Evolutionary conservation across 805 yeast species (phyloP).

Genomic region (Saccharomycopsis amapae): DNA sequence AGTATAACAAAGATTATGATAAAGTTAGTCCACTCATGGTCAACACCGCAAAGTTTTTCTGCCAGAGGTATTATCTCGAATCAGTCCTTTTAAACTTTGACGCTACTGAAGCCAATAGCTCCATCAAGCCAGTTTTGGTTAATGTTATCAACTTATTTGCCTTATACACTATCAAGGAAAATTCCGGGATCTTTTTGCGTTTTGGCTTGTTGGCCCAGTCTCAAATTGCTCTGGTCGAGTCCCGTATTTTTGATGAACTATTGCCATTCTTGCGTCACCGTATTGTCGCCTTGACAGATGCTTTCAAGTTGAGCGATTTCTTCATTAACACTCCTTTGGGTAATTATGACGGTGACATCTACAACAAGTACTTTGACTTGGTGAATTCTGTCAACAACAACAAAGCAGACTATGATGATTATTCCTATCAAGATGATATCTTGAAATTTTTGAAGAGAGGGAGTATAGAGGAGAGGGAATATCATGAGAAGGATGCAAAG

Average conservation of each 20-base stretch:
- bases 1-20: slow-evolving; percentile 38
- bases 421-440: slow-evolving; percentile 42
- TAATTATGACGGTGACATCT: slow-evolving; percentile 71
- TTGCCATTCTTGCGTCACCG: slow-evolving; percentile 52
- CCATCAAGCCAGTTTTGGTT: slow-evolving; percentile 43
- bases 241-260: slow-evolving; percentile 37
- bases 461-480: slow-evolving; percentile 30
- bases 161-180: slow-evolving; percentile 57
- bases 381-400: slow-evolving; percentile 49
- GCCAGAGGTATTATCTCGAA: slow-evolving; percentile 41
- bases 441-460: slow-evolving; percentile 34
- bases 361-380: slow-evolving; percentile 61
- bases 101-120: slow-evolving; percentile 26
- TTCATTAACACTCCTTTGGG: slow-evolving; percentile 82
- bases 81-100: slow-evolving; percentile 31
- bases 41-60: slow-evolving; percentile 42
- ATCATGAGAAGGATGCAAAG: slow-evolving; percentile 28
- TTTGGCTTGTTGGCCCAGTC: slow-evolving; percentile 44
- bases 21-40: slow-evolving; percentile 39
- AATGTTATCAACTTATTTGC: slow-evolving; percentile 58
- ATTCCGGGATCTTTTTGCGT: slow-evolving; percentile 65
- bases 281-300: slow-evolving; percentile 73
- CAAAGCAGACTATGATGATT: slow-evolving; percentile 48
- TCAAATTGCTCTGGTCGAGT: slow-evolving; percentile 34
- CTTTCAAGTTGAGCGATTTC: slow-evolving; percentile 75